phyloP scores from a whole-genome alignment of 2,329 filamentous ascomycete species.

The Pezicula radicicola region DNA sequence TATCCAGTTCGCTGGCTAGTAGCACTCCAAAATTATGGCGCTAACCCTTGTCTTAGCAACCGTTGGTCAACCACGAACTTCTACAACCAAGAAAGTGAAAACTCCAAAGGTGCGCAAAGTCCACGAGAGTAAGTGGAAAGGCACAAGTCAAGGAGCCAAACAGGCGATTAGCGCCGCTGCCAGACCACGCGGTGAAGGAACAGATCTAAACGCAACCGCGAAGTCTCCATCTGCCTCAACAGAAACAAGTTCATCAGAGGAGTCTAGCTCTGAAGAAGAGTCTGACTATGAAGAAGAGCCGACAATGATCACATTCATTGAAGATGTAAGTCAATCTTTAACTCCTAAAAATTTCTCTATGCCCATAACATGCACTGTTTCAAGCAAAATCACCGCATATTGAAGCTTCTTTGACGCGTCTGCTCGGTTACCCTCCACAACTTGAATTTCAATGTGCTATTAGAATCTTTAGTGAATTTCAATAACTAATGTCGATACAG shows the following conservation, averaged over 20 bases:
- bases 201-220: slow-evolving; percentile 3
- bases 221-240: slow-evolving; percentile 20
- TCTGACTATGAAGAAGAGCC: slow-evolving; percentile 30
- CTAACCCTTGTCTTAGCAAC: background rate
- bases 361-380: background rate
- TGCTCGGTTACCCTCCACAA: too few species aligned
- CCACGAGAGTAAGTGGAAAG: slow-evolving; percentile 21
- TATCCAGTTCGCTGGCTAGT: background rate
- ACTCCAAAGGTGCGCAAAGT: slow-evolving; percentile 19
- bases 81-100: background rate
- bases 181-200: slow-evolving; percentile 15
- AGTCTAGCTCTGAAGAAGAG: slow-evolving; percentile 28
- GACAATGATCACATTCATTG: slow-evolving; percentile 23
- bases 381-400: background rate
- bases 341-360: background rate
- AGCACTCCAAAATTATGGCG: background rate
- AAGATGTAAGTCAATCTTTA: slow-evolving; percentile 21
- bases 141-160: slow-evolving; percentile 19
- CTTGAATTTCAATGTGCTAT: too few species aligned
- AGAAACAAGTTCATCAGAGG: slow-evolving; percentile 28
- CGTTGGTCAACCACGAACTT: background rate
- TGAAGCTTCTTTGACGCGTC: too few species aligned
- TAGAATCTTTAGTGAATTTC: too few species aligned
- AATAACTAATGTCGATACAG: slow-evolving; percentile 13
- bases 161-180: slow-evolving; percentile 13